Evolutionary conservation across 2,329 filamentous ascomycete species (phyloP), one percentile per base, ranked within the genome.

Genomic region (Diaporthe sp.): DNA sequence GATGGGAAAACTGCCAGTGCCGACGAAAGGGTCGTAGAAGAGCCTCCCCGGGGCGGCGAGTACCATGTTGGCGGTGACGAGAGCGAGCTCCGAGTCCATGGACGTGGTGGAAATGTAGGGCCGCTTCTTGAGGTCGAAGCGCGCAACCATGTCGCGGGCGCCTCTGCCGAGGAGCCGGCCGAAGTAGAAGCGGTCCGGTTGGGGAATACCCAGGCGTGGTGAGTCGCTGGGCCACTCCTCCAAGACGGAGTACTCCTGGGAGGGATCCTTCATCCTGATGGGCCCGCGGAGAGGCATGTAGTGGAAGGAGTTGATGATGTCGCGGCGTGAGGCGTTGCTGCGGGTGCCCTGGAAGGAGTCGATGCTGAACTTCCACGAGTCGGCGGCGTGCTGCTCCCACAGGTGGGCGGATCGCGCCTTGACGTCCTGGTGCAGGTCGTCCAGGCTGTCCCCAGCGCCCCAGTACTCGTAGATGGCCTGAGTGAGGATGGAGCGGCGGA

Each of bases 11-110:
- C 95, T 96, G 7, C 96, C 97, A 0, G 97, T 98, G 6, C 97
- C 97, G 76, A 97, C 95, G 82, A 99, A 99, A 0, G 97, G 97
- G 80, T 99, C 97, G 81, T 96, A 98, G 80, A 98, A 94, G 2
- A 98, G 82, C 81, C 94, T 97, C 0, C 95, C 96, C 0, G 95
- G 94, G 0, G 87, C 92, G 0, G 95, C 95, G 20, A 94, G 90
- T 0, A 95, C 94, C 79, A 99, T 92, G 81, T 98, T 99, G 2
- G 96, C 97, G 0, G 96, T 98, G 31, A 99, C 87, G 1, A 99
- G 89, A 17, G 95, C 94, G 58, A 99, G 88, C 83, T 98, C 97
- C 0, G 96, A 94, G 82, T 99, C 97, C 97, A 99, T 98, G 61
- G 94, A 97, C 0, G 97, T 99, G 0, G 96, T 98, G 79, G 94